phyloP scores from a whole-genome alignment of 257 asterid genomes.

The Schizonepeta tenuifolia region DNA sequence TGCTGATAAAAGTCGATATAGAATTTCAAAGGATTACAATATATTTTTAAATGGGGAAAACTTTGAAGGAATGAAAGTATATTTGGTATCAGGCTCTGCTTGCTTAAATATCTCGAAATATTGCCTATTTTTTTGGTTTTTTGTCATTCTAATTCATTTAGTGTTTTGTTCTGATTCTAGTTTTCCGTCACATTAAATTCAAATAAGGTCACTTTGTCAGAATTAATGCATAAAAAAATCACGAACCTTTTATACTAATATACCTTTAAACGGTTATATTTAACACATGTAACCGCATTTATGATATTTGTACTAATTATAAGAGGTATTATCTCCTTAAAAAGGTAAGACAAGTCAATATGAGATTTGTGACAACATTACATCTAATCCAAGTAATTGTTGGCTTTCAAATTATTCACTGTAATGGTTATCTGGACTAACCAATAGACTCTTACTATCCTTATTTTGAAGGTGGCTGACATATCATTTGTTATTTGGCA shows the following conservation, averaged over 20 bases:
- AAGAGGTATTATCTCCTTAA: background rate
- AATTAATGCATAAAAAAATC: background rate
- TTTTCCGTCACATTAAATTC: slow-evolving; percentile 6
- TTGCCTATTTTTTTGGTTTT: background rate
- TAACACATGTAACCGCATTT: slow-evolving; percentile 3
- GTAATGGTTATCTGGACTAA: background rate
- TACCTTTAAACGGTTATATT: background rate
- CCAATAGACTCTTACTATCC: background rate
- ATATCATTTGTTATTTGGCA: slow-evolving; percentile 13
- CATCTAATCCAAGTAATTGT: background rate
- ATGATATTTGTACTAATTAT: background rate
- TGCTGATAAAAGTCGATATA: background rate
- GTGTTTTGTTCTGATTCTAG: background rate
- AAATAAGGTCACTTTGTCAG: background rate
- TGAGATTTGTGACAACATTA: background rate
- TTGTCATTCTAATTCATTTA: background rate
- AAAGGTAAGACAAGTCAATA: slow-evolving; percentile 20
- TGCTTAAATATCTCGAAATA: slow-evolving; percentile 1
- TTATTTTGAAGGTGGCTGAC: background rate
- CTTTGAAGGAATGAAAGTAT: background rate
- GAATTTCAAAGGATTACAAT: background rate
- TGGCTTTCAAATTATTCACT: slow-evolving; percentile 10
- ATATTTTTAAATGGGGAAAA: background rate
- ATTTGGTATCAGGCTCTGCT: background rate
- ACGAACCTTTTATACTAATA: background rate